A percentile compares a stretch with the other conserved stretches of the same genome.
phyloP scores from a whole-genome alignment of 2,329 filamentous ascomycete species.

The Colletotrichum sp. region DNA sequence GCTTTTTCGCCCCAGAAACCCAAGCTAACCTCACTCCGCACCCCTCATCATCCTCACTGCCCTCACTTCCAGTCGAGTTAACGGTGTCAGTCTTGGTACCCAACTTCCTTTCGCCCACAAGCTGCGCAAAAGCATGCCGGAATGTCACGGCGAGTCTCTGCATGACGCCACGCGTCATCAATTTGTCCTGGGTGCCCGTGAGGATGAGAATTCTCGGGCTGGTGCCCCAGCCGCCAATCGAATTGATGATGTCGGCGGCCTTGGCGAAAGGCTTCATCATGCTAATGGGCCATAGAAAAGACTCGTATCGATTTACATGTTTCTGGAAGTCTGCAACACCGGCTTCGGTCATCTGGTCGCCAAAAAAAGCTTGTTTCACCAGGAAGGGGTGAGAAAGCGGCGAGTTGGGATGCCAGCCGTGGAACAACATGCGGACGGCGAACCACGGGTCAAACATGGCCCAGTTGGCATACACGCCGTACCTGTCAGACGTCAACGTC shows the following conservation, averaged over 20 bases:
- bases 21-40: slow-evolving; percentile 44
- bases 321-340: slow-evolving; percentile 46
- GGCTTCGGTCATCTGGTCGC: slow-evolving; percentile 40
- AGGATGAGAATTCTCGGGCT: slow-evolving; percentile 41
- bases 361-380: slow-evolving; percentile 55
- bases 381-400: slow-evolving; percentile 55
- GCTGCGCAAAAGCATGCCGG: slow-evolving; percentile 30
- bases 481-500: slow-evolving; percentile 23
- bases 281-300: slow-evolving; percentile 54
- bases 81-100: slow-evolving; percentile 24
- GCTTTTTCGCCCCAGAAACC: slow-evolving; percentile 44
- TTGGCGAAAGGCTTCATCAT: slow-evolving; percentile 50
- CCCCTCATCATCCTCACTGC: slow-evolving; percentile 27
- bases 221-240: slow-evolving; percentile 31
- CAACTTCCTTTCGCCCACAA: slow-evolving; percentile 33
- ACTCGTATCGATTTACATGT: slow-evolving; percentile 52
- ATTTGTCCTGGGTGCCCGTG: slow-evolving; percentile 41
- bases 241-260: slow-evolving; percentile 40
- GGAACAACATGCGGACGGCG: slow-evolving; percentile 46
- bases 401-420: slow-evolving; percentile 54
- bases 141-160: slow-evolving; percentile 42
- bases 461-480: slow-evolving; percentile 51
- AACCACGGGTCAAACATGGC: slow-evolving; percentile 51
- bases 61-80: slow-evolving; percentile 22
- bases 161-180: slow-evolving; percentile 43